Evolutionary conservation across 208 protist genomes (phyloP).

Genomic region (Wallacemonas sp.): DNA sequence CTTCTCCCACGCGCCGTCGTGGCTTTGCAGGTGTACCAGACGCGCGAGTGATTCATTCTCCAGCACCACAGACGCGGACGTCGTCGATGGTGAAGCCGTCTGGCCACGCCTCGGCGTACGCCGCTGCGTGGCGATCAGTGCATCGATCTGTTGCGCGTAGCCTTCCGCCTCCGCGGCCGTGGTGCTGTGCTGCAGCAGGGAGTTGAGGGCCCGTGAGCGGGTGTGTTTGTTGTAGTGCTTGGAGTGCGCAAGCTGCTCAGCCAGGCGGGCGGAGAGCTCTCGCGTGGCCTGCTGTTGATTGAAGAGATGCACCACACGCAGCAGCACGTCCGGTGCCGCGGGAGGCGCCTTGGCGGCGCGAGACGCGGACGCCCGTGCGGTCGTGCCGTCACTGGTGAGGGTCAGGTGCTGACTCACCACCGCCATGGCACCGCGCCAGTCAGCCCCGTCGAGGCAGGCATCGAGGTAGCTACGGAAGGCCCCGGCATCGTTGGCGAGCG

Average conservation of each 20-base stretch:
- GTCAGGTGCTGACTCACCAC: constrained; percentile 18
- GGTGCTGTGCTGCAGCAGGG: constrained; percentile 37
- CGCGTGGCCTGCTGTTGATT: not conserved
- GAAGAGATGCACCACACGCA: constrained; percentile 7
- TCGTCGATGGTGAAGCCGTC: not conserved
- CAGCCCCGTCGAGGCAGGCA: constrained; percentile 41
- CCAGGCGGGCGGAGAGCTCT: not conserved
- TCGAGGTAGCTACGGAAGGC: constrained; percentile 30
- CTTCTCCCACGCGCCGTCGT: constrained; percentile 58
- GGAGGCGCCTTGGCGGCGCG: too few relatives aligned
- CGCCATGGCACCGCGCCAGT: constrained; percentile 56
- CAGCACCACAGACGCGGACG: constrained; percentile 14
- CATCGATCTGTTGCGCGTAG: not conserved
- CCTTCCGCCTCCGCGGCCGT: constrained; percentile 32
- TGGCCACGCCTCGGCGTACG: not conserved
- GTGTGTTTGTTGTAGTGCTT: constrained; percentile 58
- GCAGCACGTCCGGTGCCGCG: not conserved
- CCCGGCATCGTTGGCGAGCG: constrained; percentile 34
- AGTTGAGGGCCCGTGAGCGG: constrained; percentile 47
- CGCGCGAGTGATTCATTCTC: constrained; percentile 72
- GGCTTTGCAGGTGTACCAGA: constrained; percentile 45
- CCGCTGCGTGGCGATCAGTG: not conserved
- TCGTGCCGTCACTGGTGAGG: too few relatives aligned
- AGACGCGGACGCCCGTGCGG: too few relatives aligned
- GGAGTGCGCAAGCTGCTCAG: constrained; percentile 20